phyloP scores from a whole-genome alignment of 2,329 filamentous ascomycete genomes.

The Exophiala phaeomuriformis region DNA sequence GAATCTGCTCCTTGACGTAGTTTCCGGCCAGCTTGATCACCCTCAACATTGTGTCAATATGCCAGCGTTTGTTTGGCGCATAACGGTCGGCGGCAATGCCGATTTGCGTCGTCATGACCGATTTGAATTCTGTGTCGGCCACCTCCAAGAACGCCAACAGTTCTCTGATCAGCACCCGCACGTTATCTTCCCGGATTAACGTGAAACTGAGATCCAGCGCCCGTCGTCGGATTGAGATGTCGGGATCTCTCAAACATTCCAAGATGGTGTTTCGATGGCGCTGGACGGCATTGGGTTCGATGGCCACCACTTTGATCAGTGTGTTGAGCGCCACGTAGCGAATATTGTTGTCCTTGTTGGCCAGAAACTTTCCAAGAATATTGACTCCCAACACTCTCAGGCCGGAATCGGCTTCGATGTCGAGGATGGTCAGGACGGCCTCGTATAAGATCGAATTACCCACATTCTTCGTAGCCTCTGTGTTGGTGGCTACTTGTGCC shows the following conservation, averaged over 20 bases:
- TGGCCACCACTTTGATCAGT: conserved; percentile 92
- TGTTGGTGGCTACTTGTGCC: conserved; percentile 95
- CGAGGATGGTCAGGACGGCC: conserved; percentile 90
- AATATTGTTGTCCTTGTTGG: conserved; percentile 99
- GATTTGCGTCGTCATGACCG: conserved; percentile 96
- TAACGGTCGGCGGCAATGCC: conserved; percentile 94
- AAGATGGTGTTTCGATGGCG: conserved; percentile 95
- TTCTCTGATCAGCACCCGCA: conserved; percentile 86
- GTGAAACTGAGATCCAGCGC: conserved; percentile 98
- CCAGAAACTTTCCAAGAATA: conserved; percentile 93
- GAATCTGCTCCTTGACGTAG: conserved; percentile 94
- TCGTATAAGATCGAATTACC: conserved; percentile 98
- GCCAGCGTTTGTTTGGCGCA: conserved; percentile 95
- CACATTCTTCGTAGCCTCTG: conserved; percentile 95
- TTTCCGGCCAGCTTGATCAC: conserved; percentile 90
- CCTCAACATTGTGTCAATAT: conserved; percentile 93
- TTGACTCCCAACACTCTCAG: conserved; percentile 92
- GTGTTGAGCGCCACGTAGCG: conserved; percentile 97
- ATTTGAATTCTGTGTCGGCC: conserved; percentile 97
- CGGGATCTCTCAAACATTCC: conserved; percentile 89
- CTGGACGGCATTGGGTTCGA: conserved; percentile 96
- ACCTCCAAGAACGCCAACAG: conserved; percentile 92
- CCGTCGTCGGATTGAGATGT: conserved; percentile 92
- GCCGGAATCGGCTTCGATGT: conserved; percentile 95
- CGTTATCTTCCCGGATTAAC: conserved; percentile 92